A percentile compares a stretch with the other conserved stretches of the same genome.
Evolutionary conservation across 768 basidiomycete genomes (phyloP).

Genomic region (Termitomyces sp.): DNA sequence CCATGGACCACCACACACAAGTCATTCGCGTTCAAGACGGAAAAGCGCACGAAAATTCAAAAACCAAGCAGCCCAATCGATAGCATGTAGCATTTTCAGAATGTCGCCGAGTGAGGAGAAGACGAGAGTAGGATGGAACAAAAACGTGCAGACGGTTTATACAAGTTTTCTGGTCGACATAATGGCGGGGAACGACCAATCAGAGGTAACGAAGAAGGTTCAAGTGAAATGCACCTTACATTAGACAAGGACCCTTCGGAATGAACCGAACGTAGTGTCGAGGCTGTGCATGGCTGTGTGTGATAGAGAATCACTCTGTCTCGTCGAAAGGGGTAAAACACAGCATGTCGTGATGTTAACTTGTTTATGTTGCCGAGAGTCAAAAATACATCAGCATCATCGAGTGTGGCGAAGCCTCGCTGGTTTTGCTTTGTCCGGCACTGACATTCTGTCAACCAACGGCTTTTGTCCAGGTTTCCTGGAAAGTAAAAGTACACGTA

Average conservation of each 20-base stretch:
- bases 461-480: not conserved
- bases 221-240: not conserved
- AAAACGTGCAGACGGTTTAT: no score
- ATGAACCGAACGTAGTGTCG: not conserved
- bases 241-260: not conserved
- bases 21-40: not conserved
- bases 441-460: not conserved
- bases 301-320: not conserved
- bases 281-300: not conserved
- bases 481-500: not conserved
- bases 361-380: not conserved
- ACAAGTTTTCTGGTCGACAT: not conserved
- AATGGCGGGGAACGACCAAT: not conserved
- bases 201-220: no score
- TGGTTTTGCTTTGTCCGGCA: not conserved
- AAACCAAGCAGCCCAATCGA: not conserved
- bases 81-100: not conserved
- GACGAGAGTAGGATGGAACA: not conserved
- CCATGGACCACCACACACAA: not conserved
- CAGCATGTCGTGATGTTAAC: not conserved
- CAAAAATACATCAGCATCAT: not conserved
- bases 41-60: not conserved
- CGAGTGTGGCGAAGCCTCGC: not conserved
- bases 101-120: not conserved
- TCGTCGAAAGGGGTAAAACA: not conserved